These are phyloP conservation scores for Rhodofomes roseus DNA, from an alignment of 1,284 basidiomycete genomes.

Conservation along the genomic window DNA sequence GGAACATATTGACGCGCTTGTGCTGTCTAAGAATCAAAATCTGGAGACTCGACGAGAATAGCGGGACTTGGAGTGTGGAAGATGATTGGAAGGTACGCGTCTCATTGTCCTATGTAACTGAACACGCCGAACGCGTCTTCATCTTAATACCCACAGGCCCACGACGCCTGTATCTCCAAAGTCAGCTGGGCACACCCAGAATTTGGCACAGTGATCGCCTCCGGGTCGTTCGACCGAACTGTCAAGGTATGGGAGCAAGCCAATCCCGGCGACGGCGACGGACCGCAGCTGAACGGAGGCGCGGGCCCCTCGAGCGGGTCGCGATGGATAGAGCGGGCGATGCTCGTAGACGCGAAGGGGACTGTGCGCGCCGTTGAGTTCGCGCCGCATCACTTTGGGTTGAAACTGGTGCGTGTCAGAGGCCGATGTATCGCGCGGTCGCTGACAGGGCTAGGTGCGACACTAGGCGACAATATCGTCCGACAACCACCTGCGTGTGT, in stretches of 20 bases:
- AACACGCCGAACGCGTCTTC: neutral
- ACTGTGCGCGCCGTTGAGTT: constrained; percentile 85
- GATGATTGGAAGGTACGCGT: constrained; percentile 83
- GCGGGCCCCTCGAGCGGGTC: constrained; percentile 29
- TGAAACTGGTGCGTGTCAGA: constrained; percentile 72
- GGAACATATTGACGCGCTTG: neutral
- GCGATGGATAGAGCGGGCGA: constrained; percentile 73
- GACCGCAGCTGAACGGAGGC: constrained; percentile 29
- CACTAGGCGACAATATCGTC: constrained; percentile 79
- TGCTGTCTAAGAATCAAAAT: constrained; percentile 65
- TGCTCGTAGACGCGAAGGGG: constrained; percentile 79
- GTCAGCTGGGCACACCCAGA: constrained; percentile 89
- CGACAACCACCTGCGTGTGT: constrained; percentile 82
- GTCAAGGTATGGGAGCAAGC: constrained; percentile 88
- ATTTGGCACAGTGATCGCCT: constrained; percentile 82
- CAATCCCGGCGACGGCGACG: constrained; percentile 33
- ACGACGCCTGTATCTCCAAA: constrained; percentile 81
- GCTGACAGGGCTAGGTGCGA: neutral
- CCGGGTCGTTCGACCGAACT: constrained; percentile 82
- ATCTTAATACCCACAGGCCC: constrained; percentile 55
- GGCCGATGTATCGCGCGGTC: neutral
- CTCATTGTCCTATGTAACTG: neutral
- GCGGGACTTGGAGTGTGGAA: constrained; percentile 70
- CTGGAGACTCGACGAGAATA: constrained; percentile 70
- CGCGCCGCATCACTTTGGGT: constrained; percentile 78